Evolutionary conservation across 2,329 filamentous ascomycete genomes (phyloP).

Genomic region (Lecanicillium sp.): DNA sequence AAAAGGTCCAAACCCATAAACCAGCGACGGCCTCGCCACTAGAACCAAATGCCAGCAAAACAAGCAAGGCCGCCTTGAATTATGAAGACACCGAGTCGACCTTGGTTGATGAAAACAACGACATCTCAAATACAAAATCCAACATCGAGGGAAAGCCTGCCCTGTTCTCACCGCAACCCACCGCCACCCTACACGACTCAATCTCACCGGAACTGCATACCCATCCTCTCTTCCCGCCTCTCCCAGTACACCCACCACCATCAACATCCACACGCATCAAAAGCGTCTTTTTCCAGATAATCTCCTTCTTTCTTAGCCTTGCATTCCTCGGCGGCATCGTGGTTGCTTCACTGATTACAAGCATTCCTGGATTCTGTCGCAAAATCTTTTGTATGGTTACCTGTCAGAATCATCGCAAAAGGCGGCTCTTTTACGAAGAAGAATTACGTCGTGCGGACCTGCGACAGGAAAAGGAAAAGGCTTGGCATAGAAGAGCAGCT

Average conservation of each 20-base stretch:
- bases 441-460: constrained; percentile 52
- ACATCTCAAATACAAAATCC: too few relatives aligned
- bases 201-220: not conserved
- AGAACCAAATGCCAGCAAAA: too few relatives aligned
- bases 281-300: constrained; percentile 53
- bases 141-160: too few relatives aligned
- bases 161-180: too few relatives aligned
- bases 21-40: too few relatives aligned
- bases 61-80: too few relatives aligned
- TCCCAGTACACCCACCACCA: constrained; percentile 72
- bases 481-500: constrained; percentile 49
- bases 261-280: constrained; percentile 57
- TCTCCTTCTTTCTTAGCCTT: constrained; percentile 69
- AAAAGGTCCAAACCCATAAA: too few relatives aligned
- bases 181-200: not conserved
- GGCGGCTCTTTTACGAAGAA: constrained; percentile 64
- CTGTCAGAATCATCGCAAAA: constrained; percentile 48
- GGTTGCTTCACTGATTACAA: constrained; percentile 62
- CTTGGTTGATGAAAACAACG: too few relatives aligned
- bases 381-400: constrained; percentile 45
- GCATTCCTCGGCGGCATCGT: constrained; percentile 71
- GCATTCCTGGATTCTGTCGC: constrained; percentile 43
- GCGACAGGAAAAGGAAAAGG: constrained; percentile 47
- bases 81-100: too few relatives aligned
- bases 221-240: constrained; percentile 2